Percentiles rank a stretch among this genome's conserved stretches.
Evolutionary conservation across 805 yeast species (phyloP).

Genomic region (Teunomyces gatunensis): DNA sequence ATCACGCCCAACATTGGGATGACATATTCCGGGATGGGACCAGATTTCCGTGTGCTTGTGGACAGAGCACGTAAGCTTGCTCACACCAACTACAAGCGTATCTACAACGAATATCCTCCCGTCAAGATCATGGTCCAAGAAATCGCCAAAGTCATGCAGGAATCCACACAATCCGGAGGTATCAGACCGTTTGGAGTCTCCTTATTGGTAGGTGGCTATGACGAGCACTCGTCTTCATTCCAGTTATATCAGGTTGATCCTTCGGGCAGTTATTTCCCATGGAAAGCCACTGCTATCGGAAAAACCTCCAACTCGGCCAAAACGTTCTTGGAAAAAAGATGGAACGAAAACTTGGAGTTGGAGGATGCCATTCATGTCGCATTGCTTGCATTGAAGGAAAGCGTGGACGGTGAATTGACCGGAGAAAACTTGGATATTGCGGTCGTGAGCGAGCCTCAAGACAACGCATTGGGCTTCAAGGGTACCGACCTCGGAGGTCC

Average conservation of each 20-base stretch:
- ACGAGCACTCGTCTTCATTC: slow-evolving; percentile 63
- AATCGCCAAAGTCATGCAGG: slow-evolving; percentile 95
- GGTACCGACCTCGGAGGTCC: slow-evolving; percentile 89
- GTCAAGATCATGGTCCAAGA: slow-evolving; percentile 91
- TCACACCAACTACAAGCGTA: slow-evolving; percentile 87
- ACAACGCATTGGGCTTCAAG: slow-evolving; percentile 75
- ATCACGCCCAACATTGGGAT: slow-evolving; percentile 96
- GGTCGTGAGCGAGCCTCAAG: slow-evolving; percentile 79
- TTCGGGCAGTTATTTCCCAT: slow-evolving; percentile 94
- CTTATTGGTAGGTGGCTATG: slow-evolving; percentile 89
- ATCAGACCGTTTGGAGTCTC: slow-evolving; percentile 99
- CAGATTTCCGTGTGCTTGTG: slow-evolving; percentile 91
- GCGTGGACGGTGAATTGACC: slow-evolving; percentile 96
- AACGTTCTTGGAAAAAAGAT: slow-evolving; percentile 94
- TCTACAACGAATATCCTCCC: slow-evolving; percentile 96
- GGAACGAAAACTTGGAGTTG: slow-evolving; percentile 95
- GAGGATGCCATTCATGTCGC: slow-evolving; percentile 99
- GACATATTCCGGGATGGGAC: slow-evolving; percentile 98
- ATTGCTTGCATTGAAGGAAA: slow-evolving; percentile 86
- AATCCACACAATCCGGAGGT: slow-evolving; percentile 98
- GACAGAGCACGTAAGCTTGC: slow-evolving; percentile 93
- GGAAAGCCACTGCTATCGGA: slow-evolving; percentile 99
- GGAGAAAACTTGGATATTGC: slow-evolving; percentile 95
- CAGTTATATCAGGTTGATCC: slow-evolving; percentile 97
- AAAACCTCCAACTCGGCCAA: slow-evolving; percentile 95